Evolutionary conservation across 805 yeast genomes (phyloP), one percentile per base, ranked within the genome.

Genomic region (Zygoascus tannicola): DNA sequence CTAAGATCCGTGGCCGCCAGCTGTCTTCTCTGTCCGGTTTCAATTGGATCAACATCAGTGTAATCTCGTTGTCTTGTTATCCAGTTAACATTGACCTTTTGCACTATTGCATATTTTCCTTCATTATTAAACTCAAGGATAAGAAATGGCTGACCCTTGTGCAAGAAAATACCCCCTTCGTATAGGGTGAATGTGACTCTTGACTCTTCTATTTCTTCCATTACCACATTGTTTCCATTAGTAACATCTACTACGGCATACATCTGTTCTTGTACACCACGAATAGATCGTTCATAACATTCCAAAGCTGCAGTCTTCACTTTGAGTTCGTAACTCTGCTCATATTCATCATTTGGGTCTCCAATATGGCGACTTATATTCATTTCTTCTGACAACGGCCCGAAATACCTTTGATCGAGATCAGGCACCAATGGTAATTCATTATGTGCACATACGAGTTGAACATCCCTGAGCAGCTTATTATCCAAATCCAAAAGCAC

Each of bases 11-110:
- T 12, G 12, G 30, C 7, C 2, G 18, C 41, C 1, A 26, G 40
- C 4, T 36, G 23, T 64, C 41, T 58, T 32, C 30, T 58, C 50
- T 36, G 52, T 12, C n/a, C 7, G 20, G 46, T 55, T 49, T 51
- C 56, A 32, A 71, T 60, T 0, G 98, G 97, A 59, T 92, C 97
- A 5, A 92, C 83, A 61, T 92, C 94, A 0, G 96, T 85, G 54
- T 73, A 92, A 60, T 92, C 98, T 44, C 99, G 68, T 58, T 90
- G 97, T 38, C 73, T 72, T 0, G 99, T 92, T 1, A 77, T 73
- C 97, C 97, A 92, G 50, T 90, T 95, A 14, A 92, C 98, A 55
- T 81, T 80, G 0, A 87, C 95, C 41, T 96, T 65, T 54, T 77
- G 81, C 4, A 90, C 96, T 47, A 80, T 81, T 0, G 97, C 97